Evolutionary conservation across 306 rosid genomes (phyloP), one percentile per base, ranked within the genome.

Genomic region (Trifolium repens): DNA sequence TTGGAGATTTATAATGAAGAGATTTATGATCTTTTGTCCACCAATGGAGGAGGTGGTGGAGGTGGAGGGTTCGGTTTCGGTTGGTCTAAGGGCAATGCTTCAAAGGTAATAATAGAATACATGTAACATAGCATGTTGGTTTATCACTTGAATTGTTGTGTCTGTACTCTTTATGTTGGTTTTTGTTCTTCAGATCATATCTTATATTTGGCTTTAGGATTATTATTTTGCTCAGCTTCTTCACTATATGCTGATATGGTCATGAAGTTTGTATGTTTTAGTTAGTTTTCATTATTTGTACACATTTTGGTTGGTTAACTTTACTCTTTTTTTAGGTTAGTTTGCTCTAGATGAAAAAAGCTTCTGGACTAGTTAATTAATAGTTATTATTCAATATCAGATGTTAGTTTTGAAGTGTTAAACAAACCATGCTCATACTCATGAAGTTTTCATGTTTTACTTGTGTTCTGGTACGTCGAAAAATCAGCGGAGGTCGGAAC

Each of bases 1-100:
- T 78, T 96, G 82, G 99, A 96, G 96, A 92, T 96, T 62, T 96
- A 96, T 55, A 96, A 96, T 44, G 99, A 96, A 81, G 99, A 96
- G 80, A 90, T 96, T 43, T 96, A 90, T 81, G 98, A 96, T 82
- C 92, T 96, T 4, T 83, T 96, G 72, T 80, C 92, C 0, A 79
- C 87, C 60, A 92, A 87, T 84, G 85, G 81, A n/a, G 85, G 84
- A 7, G 83, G 74, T 5, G 87, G 88, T 17, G 97, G 57, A n/a
- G 57, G 93, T 5, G 91, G 87, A 59, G 97, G 99, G 8, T 83
- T 92, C 16, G 90, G 97, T 37, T 68, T 91, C 8, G 97, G 93
- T 1, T 96, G 96, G 98, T 88, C 97, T n/a, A 96, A 88, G 79
- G 87, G 96, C 40, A 88, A 79, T 77, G 84, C 90, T 47, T 87